A percentile compares a stretch with the other conserved stretches of the same genome.
phyloP scores from a whole-genome alignment of 345 rosid genomes.

The Euphorbia pulcherrima region DNA sequence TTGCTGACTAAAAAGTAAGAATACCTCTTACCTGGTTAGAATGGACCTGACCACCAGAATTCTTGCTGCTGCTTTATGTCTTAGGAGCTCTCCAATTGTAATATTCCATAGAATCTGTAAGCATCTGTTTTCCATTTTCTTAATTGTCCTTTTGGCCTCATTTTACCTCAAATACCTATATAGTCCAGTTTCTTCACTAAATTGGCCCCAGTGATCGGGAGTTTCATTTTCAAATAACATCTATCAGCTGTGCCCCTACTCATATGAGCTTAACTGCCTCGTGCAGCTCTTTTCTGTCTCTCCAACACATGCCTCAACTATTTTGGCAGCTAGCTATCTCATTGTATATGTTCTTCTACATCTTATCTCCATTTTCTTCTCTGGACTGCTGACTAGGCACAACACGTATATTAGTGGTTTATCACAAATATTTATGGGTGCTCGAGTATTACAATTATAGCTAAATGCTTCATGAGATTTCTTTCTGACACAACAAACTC shows the following conservation, averaged over 20 bases:
- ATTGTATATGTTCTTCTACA: neutral
- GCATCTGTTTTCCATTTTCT: neutral
- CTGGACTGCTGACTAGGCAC: neutral
- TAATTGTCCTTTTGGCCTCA: neutral
- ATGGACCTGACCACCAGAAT: neutral
- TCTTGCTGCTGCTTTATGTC: neutral
- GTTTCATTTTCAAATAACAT: neutral
- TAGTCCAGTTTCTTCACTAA: neutral
- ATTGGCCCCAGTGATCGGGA: neutral
- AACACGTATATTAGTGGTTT: neutral
- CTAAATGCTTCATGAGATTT: slow-evolving; percentile 2
- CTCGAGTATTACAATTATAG: neutral
- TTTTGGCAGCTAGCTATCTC: neutral
- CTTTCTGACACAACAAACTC: neutral
- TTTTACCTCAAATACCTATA: neutral
- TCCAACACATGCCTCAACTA: neutral
- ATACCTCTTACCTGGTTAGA: neutral
- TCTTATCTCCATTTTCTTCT: neutral
- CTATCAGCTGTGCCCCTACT: neutral
- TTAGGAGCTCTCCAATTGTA: neutral
- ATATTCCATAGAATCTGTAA: neutral
- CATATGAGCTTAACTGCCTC: neutral
- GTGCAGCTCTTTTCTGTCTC: neutral
- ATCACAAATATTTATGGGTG: neutral
- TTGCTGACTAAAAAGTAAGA: neutral